Evolutionary conservation across 2,329 filamentous ascomycete species (phyloP), one percentile per base, ranked within the genome.

Genomic region (Cercospora sp.): DNA sequence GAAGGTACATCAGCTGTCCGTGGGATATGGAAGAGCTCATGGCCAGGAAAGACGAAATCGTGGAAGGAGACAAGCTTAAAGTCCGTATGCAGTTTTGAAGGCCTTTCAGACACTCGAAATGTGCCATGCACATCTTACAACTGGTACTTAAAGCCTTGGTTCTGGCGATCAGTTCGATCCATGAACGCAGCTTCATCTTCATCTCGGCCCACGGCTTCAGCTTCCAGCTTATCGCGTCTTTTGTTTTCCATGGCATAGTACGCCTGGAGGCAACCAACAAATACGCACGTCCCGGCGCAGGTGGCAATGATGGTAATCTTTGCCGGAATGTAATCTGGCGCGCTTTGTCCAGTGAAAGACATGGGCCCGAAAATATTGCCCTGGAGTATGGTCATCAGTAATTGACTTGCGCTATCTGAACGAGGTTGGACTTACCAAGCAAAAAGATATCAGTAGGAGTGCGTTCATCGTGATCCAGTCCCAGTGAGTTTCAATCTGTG

Each of bases 401-500:
- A 16, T n/a, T 24, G 32, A 24, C 13, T 34, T 10, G 2, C 13
- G 1, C 9, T 21, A n/a, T 2, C 30, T n/a, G 30, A 6, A 21
- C 21, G 2, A 28, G 3, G 28, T 18, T 12, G 18, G 10, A 5
- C 59, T 43, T 28, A 61, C 59, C 3, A 77, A 32, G 51, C 75
- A 74, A 67, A 76, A 75, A 28, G 74, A 65, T 62, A 77, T 75
- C 34, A 77, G 70, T n/a, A 77, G 66, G 69, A 87, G 84, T 6
- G 90, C 89, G 10, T 92, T 92, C 10, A 90, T 73, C 37, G 71
- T 73, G 4, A 71, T 72, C 61, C 58, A 9, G n/a, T 16, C n/a
- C 26, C 21, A 57, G 6, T 57, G 4, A n/a, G 53, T 32, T 57
- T 4, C 16, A 16, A 5, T 40, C 34, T 16, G 12, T 13, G 34